Percentiles rank a stretch among this genome's conserved stretches.
These are phyloP conservation scores for Gyromitra esculenta DNA, from an alignment of 2,329 filamentous ascomycete genomes.

Conservation along the genomic window DNA sequence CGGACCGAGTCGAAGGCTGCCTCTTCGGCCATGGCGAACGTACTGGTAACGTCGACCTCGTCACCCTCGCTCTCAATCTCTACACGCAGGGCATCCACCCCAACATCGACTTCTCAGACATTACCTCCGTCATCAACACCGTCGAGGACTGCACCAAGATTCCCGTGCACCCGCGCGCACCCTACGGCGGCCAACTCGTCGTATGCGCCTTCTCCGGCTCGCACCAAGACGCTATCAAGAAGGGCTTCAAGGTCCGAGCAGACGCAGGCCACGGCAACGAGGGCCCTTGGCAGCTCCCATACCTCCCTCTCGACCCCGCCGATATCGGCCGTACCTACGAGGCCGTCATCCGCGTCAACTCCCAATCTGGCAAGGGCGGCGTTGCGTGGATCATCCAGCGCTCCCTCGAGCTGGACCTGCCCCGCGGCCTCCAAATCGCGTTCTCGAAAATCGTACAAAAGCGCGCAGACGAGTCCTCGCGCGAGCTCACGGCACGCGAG, in stretches of 20 bases:
- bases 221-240: conserved; percentile 97
- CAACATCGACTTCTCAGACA: conserved; percentile 88
- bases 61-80: conserved; percentile 89
- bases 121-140: conserved; percentile 83
- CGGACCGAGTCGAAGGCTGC: conserved; percentile 91
- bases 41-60: conserved; percentile 93
- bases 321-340: conserved; percentile 98
- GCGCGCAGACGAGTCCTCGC: conserved; percentile 79
- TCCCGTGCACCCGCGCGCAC: conserved; percentile 85
- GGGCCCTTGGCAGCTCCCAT: conserved; percentile 83
- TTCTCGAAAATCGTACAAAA: conserved; percentile 89
- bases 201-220: conserved; percentile 90
- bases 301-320: conserved; percentile 89
- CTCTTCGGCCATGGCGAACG: conserved; percentile 95
- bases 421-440: conserved; percentile 88
- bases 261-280: conserved; percentile 69
- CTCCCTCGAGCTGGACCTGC: conserved; percentile 88
- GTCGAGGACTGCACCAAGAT: conserved; percentile 96
- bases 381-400: conserved; percentile 93
- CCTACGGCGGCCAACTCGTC: conserved; percentile 91
- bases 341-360: conserved; percentile 97
- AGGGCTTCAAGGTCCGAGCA: conserved; percentile 80
- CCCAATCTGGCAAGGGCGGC: conserved; percentile 92
- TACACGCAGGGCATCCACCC: conserved; percentile 92
- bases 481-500: conserved; percentile 84